Evolutionary conservation across 1,284 basidiomycete genomes (phyloP).

Genomic region (Trametes pubescens): DNA sequence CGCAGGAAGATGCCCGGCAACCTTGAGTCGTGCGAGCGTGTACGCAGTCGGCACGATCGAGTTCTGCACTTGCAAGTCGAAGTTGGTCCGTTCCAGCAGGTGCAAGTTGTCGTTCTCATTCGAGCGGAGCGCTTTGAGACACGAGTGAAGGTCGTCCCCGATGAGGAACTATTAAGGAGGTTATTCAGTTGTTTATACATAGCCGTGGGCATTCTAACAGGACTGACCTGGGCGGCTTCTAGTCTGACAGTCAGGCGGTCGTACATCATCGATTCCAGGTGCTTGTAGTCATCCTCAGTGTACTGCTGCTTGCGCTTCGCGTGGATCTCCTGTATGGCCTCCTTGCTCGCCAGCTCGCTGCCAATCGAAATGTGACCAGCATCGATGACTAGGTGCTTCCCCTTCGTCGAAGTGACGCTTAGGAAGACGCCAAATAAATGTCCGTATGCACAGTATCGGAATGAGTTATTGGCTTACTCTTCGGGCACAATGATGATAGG

Average conservation of each 20-base stretch:
- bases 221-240: slow-evolving; percentile 85
- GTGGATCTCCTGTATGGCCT: slow-evolving; percentile 82
- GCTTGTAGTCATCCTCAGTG: slow-evolving; percentile 88
- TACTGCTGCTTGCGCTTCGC: slow-evolving; percentile 90
- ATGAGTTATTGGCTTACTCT: slow-evolving; percentile 60
- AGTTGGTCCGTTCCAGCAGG: slow-evolving; percentile 92
- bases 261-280: slow-evolving; percentile 96
- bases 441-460: neutral
- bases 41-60: slow-evolving; percentile 92
- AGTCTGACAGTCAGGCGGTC: slow-evolving; percentile 90
- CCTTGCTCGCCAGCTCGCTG: slow-evolving; percentile 90
- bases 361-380: slow-evolving; percentile 97
- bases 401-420: slow-evolving; percentile 79
- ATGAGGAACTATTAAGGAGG: slow-evolving; percentile 79
- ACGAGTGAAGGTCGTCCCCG: slow-evolving; percentile 86
- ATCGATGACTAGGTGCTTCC: slow-evolving; percentile 93
- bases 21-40: slow-evolving; percentile 90
- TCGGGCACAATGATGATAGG: slow-evolving; percentile 98
- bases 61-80: slow-evolving; percentile 91
- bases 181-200: neutral
- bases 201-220: neutral
- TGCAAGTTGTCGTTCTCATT: slow-evolving; percentile 75
- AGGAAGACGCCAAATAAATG: slow-evolving; percentile 9
- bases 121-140: slow-evolving; percentile 78
- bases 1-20: slow-evolving; percentile 90